A percentile compares a stretch with the other conserved stretches of the same genome.
Conservation (phyloP, 148 eudicot genomes). For the Euryodendron excelsum region DNA sequence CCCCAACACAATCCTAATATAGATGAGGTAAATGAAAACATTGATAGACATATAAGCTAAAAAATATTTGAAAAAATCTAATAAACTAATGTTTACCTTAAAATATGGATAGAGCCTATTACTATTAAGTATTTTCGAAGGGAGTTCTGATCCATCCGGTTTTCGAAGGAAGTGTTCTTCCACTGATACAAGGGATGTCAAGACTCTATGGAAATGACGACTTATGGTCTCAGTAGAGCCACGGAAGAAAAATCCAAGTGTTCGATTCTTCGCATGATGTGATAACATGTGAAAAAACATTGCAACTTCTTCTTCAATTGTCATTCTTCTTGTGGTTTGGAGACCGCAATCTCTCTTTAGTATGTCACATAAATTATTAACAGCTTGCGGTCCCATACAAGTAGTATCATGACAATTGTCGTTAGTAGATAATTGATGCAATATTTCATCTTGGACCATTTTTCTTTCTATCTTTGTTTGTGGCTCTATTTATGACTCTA, state of each 20-base stretch:
- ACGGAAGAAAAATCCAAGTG: too few species aligned
- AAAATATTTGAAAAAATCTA: too few species aligned
- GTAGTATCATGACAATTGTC: too few species aligned
- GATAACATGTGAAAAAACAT: too few species aligned
- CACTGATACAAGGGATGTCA: background rate
- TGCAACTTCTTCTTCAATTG: too few species aligned
- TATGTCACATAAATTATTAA: background rate
- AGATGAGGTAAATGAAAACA: too few species aligned
- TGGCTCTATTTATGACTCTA: too few species aligned
- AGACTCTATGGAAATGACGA: background rate
- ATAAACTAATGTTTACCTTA: too few species aligned
- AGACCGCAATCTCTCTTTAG: background rate
- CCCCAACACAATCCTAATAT: too few species aligned
- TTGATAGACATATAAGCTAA: too few species aligned
- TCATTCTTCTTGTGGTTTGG: background rate
- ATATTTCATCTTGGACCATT: background rate
- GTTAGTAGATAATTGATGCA: background rate
- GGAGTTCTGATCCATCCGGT: background rate
- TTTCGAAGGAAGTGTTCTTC: background rate
- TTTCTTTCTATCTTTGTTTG: background rate
- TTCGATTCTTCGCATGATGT: background rate
- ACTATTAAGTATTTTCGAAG: background rate
- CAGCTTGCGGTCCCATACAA: too few species aligned
- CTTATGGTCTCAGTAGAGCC: background rate
- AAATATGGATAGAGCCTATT: background rate